Percentiles rank a stretch among this genome's conserved stretches.
phyloP scores from a whole-genome alignment of 257 asterid species.

The Solanum pinnatisectum region DNA sequence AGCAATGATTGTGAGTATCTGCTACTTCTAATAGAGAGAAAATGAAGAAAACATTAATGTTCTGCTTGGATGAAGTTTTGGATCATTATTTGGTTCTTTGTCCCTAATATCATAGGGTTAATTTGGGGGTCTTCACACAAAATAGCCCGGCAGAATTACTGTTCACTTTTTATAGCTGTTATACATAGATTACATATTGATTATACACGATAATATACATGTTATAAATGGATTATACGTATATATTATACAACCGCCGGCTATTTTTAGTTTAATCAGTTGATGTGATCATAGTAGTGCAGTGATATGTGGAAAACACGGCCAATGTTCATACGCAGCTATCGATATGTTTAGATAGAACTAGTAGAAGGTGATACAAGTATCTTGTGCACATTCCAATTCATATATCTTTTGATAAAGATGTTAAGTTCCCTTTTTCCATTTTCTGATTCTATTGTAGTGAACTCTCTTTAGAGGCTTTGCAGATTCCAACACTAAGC shows the following conservation, averaged over 20 bases:
- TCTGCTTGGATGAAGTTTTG: background rate
- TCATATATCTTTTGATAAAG: background rate
- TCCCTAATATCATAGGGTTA: background rate
- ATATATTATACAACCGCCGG: background rate
- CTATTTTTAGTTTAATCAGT: background rate
- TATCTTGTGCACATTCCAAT: background rate
- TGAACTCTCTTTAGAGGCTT: background rate
- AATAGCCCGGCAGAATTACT: background rate
- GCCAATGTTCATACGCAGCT: background rate
- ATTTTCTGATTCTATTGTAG: background rate
- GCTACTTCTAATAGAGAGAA: background rate
- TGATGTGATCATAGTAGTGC: background rate
- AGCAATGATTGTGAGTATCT: slow-evolving; percentile 51
- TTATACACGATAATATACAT: background rate
- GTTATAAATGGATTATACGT: background rate
- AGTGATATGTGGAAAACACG: background rate
- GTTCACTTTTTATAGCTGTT: background rate
- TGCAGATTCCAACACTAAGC: background rate
- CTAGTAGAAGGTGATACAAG: background rate
- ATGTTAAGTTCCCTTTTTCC: background rate
- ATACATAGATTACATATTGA: background rate
- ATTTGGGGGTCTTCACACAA: background rate
- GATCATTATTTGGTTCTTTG: background rate
- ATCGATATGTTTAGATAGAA: background rate
- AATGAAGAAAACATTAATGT: background rate